Conservation (phyloP, 441 rosid genomes). For the Jatropha podagrica region DNA sequence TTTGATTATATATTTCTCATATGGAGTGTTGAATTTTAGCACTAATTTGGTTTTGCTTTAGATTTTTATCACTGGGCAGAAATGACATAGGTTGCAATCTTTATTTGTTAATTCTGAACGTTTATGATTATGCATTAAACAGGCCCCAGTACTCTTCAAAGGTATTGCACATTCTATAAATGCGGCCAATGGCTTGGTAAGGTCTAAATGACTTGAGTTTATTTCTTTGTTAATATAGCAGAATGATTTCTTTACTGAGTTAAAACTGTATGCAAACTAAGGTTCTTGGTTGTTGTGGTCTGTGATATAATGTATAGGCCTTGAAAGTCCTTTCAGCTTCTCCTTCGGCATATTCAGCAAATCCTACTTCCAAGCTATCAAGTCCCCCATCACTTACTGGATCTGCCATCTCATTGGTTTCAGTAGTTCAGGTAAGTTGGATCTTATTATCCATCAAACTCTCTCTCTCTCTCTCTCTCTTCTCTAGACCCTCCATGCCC, state of each 20-base stretch:
- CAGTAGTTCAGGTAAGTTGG: slow-evolving; percentile 62
- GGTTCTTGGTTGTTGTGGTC: neutral
- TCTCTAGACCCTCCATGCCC: neutral
- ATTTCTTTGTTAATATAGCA: slow-evolving; percentile 8
- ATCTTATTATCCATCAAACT: neutral
- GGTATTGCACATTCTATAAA: slow-evolving; percentile 84
- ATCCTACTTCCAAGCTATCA: slow-evolving; percentile 62
- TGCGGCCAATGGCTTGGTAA: slow-evolving; percentile 67
- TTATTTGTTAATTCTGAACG: neutral
- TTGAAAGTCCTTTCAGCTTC: slow-evolving; percentile 84
- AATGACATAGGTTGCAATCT: neutral
- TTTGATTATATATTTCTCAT: neutral
- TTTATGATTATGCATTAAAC: slow-evolving; percentile 14
- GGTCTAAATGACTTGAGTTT: slow-evolving; percentile 11
- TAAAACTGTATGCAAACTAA: neutral
- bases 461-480: neutral
- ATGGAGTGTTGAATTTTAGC: neutral
- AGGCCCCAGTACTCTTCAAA: slow-evolving; percentile 79
- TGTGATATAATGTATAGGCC: slow-evolving; percentile 41
- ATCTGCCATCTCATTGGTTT: slow-evolving; percentile 69
- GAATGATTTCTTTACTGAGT: neutral
- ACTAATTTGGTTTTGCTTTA: neutral
- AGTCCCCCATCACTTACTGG: slow-evolving; percentile 71
- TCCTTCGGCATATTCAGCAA: slow-evolving; percentile 82
- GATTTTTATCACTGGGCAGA: neutral